A percentile compares a stretch with the other conserved stretches of the same genome.
These are phyloP conservation scores for Candida sp. DNA, from an alignment of 1,139 yeast genomes.

Conservation along the genomic window DNA sequence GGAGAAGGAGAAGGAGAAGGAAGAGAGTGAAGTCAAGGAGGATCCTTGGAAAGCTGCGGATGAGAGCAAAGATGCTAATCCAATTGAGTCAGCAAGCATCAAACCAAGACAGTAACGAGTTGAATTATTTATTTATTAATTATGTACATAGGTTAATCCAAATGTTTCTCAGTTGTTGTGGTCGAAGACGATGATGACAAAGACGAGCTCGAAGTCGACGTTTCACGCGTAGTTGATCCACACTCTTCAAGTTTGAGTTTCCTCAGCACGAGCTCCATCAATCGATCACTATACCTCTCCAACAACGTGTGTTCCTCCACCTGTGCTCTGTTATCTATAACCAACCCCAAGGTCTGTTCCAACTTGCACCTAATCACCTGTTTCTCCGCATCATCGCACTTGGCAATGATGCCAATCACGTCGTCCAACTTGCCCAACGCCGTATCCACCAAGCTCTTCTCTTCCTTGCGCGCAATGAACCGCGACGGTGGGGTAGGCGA, in stretches of 20 bases:
- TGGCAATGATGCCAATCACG: constrained; percentile 5
- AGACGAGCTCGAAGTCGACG: background rate
- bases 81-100: constrained; percentile 37
- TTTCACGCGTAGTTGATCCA: background rate
- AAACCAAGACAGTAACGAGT: constrained; percentile 31
- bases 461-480: background rate
- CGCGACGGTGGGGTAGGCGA: constrained; percentile 6
- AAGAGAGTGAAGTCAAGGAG: constrained; percentile 5
- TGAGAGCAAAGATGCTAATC: constrained; percentile 28
- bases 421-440: constrained; percentile 10
- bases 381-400: constrained; percentile 15
- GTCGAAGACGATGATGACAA: background rate
- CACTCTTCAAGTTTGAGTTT: constrained; percentile 16
- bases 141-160: constrained; percentile 4
- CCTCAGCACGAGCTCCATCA: constrained; percentile 26
- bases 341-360: constrained; percentile 11
- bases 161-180: background rate
- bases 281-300: constrained; percentile 36
- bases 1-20: no score
- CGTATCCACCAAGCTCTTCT: constrained; percentile 5
- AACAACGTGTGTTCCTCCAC: constrained; percentile 17
- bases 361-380: constrained; percentile 13
- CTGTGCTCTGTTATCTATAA: constrained; percentile 10
- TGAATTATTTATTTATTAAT: background rate
- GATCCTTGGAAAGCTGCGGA: constrained; percentile 48